phyloP scores from a whole-genome alignment of 78 protist species.

The Protostelium mycophagum region DNA sequence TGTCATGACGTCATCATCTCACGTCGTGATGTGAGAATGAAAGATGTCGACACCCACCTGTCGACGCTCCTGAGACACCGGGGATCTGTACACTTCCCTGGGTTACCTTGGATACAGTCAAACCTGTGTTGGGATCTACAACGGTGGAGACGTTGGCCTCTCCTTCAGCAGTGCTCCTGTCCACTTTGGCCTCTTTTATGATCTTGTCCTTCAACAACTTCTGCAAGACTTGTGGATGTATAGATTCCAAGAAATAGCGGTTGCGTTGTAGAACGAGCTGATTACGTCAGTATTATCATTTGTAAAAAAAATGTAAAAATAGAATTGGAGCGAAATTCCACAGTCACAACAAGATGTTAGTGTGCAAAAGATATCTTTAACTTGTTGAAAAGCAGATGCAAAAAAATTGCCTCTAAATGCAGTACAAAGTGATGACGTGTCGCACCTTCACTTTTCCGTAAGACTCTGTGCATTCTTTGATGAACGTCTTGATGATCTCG shows the following conservation, averaged over 20 bases:
- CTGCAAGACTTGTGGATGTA: slow-evolving; percentile 46
- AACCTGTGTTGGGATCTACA: slow-evolving; percentile 50
- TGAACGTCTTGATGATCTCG: slow-evolving; percentile 13
- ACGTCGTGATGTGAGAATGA: background rate
- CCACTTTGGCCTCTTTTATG: slow-evolving; percentile 36
- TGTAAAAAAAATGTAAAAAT: too few relatives aligned
- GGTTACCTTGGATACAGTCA: slow-evolving; percentile 27
- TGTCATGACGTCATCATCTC: background rate
- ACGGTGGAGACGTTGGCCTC: background rate
- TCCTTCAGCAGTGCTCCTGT: slow-evolving; percentile 23
- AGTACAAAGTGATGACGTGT: slow-evolving; percentile 5
- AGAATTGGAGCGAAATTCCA: too few relatives aligned
- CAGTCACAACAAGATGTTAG: too few relatives aligned
- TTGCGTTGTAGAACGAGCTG: slow-evolving; percentile 48
- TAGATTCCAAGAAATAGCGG: slow-evolving; percentile 61
- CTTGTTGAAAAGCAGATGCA: background rate
- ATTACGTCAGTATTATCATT: too few relatives aligned
- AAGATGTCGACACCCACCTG: background rate
- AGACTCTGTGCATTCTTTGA: slow-evolving; percentile 49
- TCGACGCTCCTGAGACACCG: slow-evolving; percentile 9
- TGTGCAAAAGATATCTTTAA: too few relatives aligned
- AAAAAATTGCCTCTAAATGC: background rate
- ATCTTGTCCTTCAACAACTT: slow-evolving; percentile 38
- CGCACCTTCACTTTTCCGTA: slow-evolving; percentile 82
- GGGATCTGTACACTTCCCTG: slow-evolving; percentile 21